phyloP scores from a whole-genome alignment of 23 red algal genomes.

The Gracilaria gracilis region DNA sequence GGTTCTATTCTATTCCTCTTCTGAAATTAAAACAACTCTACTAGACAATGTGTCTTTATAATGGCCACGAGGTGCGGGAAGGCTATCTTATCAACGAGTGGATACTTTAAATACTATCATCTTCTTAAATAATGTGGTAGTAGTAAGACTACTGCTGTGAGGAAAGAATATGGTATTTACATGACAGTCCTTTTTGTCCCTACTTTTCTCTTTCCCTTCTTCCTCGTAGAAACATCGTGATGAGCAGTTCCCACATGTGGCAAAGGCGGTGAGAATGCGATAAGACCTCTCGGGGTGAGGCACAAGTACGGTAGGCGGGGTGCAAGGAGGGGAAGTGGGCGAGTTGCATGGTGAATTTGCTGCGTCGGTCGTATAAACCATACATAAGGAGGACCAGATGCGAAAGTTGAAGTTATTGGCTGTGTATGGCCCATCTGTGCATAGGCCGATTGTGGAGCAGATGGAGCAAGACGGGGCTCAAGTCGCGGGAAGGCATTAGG shows the following conservation, averaged over 20 bases:
- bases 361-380: background rate
- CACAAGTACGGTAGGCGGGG: constrained; percentile 8
- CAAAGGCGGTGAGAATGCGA: background rate
- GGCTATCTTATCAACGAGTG: too few relatives aligned
- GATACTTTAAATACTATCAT: too few relatives aligned
- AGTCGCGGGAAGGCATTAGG: too few relatives aligned
- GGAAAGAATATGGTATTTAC: too few relatives aligned
- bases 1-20: too few relatives aligned
- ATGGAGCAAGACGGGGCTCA: too few relatives aligned
- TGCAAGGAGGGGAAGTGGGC: background rate
- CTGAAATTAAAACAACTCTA: too few relatives aligned
- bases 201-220: background rate
- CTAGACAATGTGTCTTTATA: too few relatives aligned
- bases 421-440: background rate
- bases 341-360: background rate
- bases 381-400: background rate
- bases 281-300: background rate
- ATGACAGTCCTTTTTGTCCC: background rate
- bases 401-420: background rate
- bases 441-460: background rate
- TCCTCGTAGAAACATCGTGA: background rate
- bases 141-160: too few relatives aligned
- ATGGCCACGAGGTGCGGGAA: too few relatives aligned
- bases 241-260: background rate
- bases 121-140: too few relatives aligned